A percentile compares a stretch with the other conserved stretches of the same genome.
Evolutionary conservation across 169 alveolate species (phyloP).

Genomic region (Eimeria sp.): DNA sequence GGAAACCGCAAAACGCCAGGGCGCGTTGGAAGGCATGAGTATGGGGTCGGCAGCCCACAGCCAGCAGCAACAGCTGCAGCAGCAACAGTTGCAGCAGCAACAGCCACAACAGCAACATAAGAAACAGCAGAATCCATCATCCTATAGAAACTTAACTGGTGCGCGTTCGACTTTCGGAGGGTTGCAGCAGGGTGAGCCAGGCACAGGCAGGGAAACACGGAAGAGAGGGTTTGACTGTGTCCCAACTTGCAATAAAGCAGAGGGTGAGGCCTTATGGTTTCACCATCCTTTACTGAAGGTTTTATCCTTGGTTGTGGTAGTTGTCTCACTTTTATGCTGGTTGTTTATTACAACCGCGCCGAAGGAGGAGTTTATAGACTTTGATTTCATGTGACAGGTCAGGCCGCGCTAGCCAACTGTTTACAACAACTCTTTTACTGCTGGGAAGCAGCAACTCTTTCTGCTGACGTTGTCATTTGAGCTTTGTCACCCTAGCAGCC

Average conservation of each 20-base stretch:
- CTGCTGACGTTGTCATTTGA: not conserved
- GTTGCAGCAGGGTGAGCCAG: slow-evolving; percentile 7
- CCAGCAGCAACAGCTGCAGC: slow-evolving; percentile 11
- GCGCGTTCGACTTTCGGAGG: slow-evolving; percentile 25
- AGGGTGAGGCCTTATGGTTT: not conserved
- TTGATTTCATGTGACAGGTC: slow-evolving; percentile 62
- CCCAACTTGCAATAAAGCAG: not conserved
- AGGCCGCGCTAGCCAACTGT: not conserved
- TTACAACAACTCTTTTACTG: not conserved
- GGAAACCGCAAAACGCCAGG: not conserved
- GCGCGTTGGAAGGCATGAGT: not conserved
- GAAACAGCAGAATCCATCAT: not conserved
- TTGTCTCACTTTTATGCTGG: slow-evolving; percentile 18
- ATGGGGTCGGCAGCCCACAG: not conserved
- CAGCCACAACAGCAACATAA: slow-evolving; percentile 26
- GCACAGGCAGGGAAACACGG: not conserved
- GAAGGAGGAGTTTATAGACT: slow-evolving; percentile 68
- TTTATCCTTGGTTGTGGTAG: not conserved
- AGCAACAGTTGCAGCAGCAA: too few relatives aligned
- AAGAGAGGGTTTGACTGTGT: not conserved
- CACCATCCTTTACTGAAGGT: slow-evolving; percentile 17
- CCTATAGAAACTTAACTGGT: not conserved
- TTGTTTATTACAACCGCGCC: slow-evolving; percentile 29
- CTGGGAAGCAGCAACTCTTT: slow-evolving; percentile 19
- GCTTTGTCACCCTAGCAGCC: slow-evolving; percentile 1